Conservation (phyloP, 768 basidiomycete species). For the Mycena alexandri region DNA sequence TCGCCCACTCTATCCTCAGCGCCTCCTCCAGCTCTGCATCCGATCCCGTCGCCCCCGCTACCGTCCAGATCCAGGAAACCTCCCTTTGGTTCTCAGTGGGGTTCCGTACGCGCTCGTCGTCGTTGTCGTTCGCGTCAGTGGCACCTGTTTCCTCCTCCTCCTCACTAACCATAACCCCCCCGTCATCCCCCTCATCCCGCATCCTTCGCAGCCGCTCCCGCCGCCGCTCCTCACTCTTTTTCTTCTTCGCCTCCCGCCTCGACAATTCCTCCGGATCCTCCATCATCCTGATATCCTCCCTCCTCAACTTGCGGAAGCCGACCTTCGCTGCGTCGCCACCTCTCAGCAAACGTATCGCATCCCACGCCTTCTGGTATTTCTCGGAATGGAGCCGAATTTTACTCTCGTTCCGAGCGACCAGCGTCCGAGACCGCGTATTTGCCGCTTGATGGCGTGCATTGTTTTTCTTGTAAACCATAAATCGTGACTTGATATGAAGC, state of each 20-base stretch:
- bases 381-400: background rate
- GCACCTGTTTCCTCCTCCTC: too few species aligned
- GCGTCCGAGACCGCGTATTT: background rate
- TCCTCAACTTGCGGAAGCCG: background rate
- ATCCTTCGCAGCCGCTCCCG: background rate
- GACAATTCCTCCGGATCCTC: conserved; percentile 20
- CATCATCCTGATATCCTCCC: conserved; percentile 19
- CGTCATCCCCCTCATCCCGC: background rate
- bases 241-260: background rate
- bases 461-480: background rate
- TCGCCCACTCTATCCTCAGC: background rate
- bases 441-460: background rate
- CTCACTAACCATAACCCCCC: too few species aligned
- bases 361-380: background rate
- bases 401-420: background rate
- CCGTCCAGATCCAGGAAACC: conserved; percentile 34
- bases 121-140: too few species aligned
- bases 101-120: too few species aligned
- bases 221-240: background rate
- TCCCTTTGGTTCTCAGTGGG: background rate
- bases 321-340: conserved; percentile 1
- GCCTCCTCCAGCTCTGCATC: conserved; percentile 15
- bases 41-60: background rate
- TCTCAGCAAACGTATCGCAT: background rate
- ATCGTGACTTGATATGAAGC: background rate